A percentile compares a stretch with the other conserved stretches of the same genome.
These are phyloP conservation scores for Glarea lozoyensis DNA, from an alignment of 495 filamentous ascomycete species.

Conservation along the genomic window DNA sequence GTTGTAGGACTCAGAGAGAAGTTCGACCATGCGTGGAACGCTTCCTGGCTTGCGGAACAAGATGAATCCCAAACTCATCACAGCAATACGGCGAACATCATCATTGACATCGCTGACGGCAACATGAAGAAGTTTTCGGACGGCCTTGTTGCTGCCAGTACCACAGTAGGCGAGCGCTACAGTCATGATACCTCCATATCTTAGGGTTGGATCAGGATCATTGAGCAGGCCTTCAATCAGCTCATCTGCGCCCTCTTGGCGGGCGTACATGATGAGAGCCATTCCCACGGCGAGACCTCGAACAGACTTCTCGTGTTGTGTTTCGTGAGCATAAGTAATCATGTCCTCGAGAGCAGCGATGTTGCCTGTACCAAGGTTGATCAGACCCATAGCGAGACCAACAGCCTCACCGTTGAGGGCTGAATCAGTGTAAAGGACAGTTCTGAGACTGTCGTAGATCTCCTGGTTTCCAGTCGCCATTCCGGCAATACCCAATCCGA, in stretches of 20 bases:
- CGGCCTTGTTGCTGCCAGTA: constrained; percentile 95
- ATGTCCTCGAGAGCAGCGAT: constrained; percentile 85
- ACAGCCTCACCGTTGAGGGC: constrained; percentile 96
- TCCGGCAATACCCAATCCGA: constrained; percentile 91
- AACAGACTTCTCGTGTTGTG: constrained; percentile 97
- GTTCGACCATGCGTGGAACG: constrained; percentile 98
- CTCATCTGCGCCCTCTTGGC: constrained; percentile 89
- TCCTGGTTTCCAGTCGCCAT: constrained; percentile 91
- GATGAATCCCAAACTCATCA: constrained; percentile 97
- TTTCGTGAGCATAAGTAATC: constrained; percentile 96
- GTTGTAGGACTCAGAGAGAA: constrained; percentile 96
- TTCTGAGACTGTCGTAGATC: constrained; percentile 86
- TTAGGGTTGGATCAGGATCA: constrained; percentile 85
- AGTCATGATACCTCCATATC: constrained; percentile 99
- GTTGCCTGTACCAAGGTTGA: constrained; percentile 95
- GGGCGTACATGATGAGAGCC: constrained; percentile 96
- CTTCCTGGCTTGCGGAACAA: constrained; percentile 96
- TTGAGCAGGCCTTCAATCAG: constrained; percentile 87
- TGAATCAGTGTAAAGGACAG: constrained; percentile 81
- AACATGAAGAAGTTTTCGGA: constrained; percentile 92
- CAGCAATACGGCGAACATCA: constrained; percentile 92
- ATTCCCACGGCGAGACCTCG: constrained; percentile 92
- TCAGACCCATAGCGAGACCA: constrained; percentile 87
- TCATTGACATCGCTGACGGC: constrained; percentile 98
- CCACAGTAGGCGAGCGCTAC: constrained; percentile 96